phyloP scores from a whole-genome alignment of 2,329 filamentous ascomycete genomes.

The Aspergillus latus region DNA sequence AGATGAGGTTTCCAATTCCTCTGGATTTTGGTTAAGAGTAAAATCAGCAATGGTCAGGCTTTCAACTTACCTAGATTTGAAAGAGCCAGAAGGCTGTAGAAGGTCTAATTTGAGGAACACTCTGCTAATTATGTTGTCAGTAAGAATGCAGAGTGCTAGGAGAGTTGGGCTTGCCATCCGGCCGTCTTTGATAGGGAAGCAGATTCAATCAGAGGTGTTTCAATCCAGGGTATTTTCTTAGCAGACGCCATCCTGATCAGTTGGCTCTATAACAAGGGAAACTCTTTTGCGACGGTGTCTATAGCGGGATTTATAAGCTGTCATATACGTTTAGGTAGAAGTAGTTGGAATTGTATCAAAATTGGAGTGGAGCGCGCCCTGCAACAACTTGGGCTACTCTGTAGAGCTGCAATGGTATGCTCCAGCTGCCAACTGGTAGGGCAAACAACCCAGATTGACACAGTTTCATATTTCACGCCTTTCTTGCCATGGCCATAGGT shows the following conservation, averaged over 20 bases:
- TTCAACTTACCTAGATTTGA: conserved; percentile 64
- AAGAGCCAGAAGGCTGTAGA: conserved; percentile 76
- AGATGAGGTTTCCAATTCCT: conserved; percentile 41
- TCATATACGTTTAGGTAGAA: not conserved
- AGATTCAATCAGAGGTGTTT: conserved; percentile 42
- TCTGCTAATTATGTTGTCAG: conserved; percentile 49
- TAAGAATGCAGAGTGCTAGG: not conserved
- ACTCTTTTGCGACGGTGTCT: not conserved
- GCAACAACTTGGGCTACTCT: not conserved
- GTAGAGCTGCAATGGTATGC: too few species aligned
- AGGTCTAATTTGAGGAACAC: conserved; percentile 81
- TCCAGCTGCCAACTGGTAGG: too few species aligned
- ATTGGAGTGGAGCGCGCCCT: not conserved
- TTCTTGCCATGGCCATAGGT: too few species aligned
- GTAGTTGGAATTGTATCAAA: not conserved
- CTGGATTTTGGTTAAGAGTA: conserved; percentile 15
- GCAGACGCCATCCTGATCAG: conserved; percentile 7
- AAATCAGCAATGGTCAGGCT: not conserved
- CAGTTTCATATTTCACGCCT: too few species aligned
- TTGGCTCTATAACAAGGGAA: not conserved
- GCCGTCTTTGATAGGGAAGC: conserved; percentile 36
- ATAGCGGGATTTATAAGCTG: not conserved
- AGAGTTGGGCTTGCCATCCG: conserved; percentile 32
- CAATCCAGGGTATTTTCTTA: conserved; percentile 37
- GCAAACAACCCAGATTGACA: too few species aligned